Evolutionary conservation across 768 basidiomycete genomes (phyloP), one percentile per base, ranked within the genome.

Genomic region (Clitopilus passeckerianus): DNA sequence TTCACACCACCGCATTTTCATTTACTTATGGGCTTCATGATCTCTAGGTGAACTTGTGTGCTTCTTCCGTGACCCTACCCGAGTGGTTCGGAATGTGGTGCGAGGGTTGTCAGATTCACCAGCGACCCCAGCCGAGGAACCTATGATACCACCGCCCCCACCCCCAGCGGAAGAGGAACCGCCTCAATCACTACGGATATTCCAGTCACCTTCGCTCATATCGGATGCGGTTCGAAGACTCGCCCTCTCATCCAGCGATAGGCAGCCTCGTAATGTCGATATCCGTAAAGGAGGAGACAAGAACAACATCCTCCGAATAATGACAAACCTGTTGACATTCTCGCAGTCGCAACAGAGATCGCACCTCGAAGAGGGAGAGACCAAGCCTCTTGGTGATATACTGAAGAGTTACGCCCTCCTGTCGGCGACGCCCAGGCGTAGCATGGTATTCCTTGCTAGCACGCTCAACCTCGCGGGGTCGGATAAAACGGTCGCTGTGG

Each of bases 1-100:
- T 8, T 43, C 35, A 12, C n/a, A 4, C 27, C 7, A 7, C 27
- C 7, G 27, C 7, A 30, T 30, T 30, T 30, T 30, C 27, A 30
- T 30, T 7, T 7, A 7, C 27, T 30, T 7, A 30, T 30, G 27
- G 7, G 27, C 27, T 30, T 30, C 27, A 61, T 53, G 63, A 62
- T 53, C 15, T 44, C 27, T 62, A 95, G 94, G 93, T 54, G 87
- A 94, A 74, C 75, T 96, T 1, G 83, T 95, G 0, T 92, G 87
- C 68, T 95, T 96, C 74, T 95, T 91, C 75, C 83, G 87, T 50
- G 84, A 87, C 3, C 86, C 89, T 1, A 87, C 86, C 18, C 82
- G 89, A 15, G 82, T 89, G 59, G 84, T 90, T 8, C 82, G 83
- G n/a, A 85, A 85, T 55, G 71, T 77, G 12, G 68, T 81, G 54